These are phyloP conservation scores for Lichtheimia ramosa DNA, from an alignment of 371 early-diverging fungal species.

Conservation along the genomic window DNA sequence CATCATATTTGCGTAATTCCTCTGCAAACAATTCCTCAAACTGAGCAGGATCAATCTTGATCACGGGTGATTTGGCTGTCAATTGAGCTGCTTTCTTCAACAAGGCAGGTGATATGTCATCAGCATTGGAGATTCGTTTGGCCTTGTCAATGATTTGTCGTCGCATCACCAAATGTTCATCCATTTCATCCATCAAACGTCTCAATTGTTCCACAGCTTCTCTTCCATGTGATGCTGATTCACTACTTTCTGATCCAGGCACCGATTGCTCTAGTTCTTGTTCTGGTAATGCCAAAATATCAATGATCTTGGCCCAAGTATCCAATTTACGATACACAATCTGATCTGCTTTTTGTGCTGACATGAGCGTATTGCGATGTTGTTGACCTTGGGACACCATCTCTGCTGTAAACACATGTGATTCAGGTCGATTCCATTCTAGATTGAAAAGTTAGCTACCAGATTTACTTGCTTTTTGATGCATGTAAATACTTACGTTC, in stretches of 20 bases:
- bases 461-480: neutral
- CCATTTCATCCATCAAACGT: constrained; percentile 30
- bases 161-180: constrained; percentile 25
- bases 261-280: constrained; percentile 45
- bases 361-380: constrained; percentile 64
- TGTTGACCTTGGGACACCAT: constrained; percentile 62
- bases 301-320: constrained; percentile 53
- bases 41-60: constrained; percentile 79
- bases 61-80: constrained; percentile 58
- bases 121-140: constrained; percentile 53
- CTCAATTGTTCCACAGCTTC: constrained; percentile 18
- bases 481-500: constrained; percentile 23
- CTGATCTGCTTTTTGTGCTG: constrained; percentile 70
- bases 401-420: constrained; percentile 58
- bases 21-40: constrained; percentile 76
- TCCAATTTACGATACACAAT: constrained; percentile 65
- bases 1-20: constrained; percentile 68
- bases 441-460: no score
- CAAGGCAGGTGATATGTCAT: constrained; percentile 68
- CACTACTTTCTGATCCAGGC: constrained; percentile 7
- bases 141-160: constrained; percentile 30
- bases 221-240: constrained; percentile 5
- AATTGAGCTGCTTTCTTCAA: constrained; percentile 48
- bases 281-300: constrained; percentile 27
- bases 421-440: constrained; percentile 66